Base-by-base conservation (phyloP, 1,284 basidiomycete species). In the Stygiomarasmius scandens region DNA sequence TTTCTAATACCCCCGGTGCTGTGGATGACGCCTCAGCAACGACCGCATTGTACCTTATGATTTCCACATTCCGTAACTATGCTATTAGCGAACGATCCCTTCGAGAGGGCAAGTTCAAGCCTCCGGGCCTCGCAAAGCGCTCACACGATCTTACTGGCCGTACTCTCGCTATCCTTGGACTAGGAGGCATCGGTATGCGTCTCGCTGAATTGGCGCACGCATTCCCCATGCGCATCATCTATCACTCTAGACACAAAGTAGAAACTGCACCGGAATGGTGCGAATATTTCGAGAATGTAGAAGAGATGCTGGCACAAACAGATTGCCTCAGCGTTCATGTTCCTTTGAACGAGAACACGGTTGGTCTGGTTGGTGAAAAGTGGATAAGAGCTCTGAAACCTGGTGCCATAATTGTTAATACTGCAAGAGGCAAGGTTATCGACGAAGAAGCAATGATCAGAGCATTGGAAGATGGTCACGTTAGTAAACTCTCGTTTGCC, bases 11-110 rank as follows among this genome's bases (percentile, higher is more conserved):
- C 0, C 95, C 95, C 2, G 87, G 87, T 16, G 93, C 93, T 2
- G 95, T 96, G 51, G 92, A 97, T 74, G 92, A 95, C 63, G 93
- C 90, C 2, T 96, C 95, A 0, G 95, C 95, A 1, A 96, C 94
- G 1, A 93, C 92, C 0, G 94, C 89, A 0, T 77, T 95, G 22
- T 96, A 90, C 74, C 86, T 96, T 53, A 75, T 94, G 64, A 83
- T 96, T 64, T 92, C 93, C 20, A 83, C 91, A n/a, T 71, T 95
- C 48, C 87, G 95, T 32, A 87, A 92, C 63, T 96, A 86, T 73
- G 81, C 87, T 16, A 71, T 81, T 45, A 85, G 84, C 10, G 94
- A 96, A 71, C 82, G 84, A 45, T 85, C 84, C 58, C 78, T 93
- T 62, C 75, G 81, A 43, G 59, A 77, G 34, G 74, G 81, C 66